Base-by-base conservation (phyloP, 202 grass and related monocot species). In the Dendrocalamus latiflorus region DNA sequence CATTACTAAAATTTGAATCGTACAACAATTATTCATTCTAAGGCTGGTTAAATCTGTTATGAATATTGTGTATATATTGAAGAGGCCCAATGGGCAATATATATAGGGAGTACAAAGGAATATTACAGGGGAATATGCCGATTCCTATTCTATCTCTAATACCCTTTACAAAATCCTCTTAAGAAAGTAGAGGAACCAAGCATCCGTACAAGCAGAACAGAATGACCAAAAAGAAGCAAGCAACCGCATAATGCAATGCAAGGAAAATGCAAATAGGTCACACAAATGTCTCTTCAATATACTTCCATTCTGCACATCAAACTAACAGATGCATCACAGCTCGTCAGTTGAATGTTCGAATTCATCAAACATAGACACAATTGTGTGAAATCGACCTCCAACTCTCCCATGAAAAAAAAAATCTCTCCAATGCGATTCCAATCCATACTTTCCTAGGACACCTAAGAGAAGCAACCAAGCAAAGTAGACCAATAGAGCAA, bases 181-280 rank as follows among this genome's bases (percentile, higher is more conserved):
- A 36, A 36, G 51, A 22, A 70, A 9, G 56, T 22, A 48, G 43
- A 79, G 59, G 48, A 72, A 41, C 59, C 60, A 83, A 88, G 37
- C 36, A 47, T 66, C 20, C 2, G 21, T 73, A 72, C 45, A 70
- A 45, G 26, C 12, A 70, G 28, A 68, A 30, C 4, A 15, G 65
- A 53, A n/a, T 42, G 50, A 47, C 41, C 50, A 57, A 69, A 14
- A 20, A 68, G 65, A 61, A 48, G 58, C 56, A 79, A 80, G n/a
- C 77, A 42, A 68, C 20, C 48, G 39, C 63, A 68, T 8, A 38
- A 70, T 37, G 50, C 50, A 53, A 53, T 25, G 47, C 42, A 34
- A 54, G 37, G n/a, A n/a, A 74, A 65, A 74, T 36, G 44, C 21
- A 75, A 25, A 73, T 28, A 53, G 18, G n/a, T 48, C 1, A 65